A percentile compares a stretch with the other conserved stretches of the same genome.
phyloP scores from a whole-genome alignment of 352 stramenopile genomes.

The Discostella stelligera region DNA sequence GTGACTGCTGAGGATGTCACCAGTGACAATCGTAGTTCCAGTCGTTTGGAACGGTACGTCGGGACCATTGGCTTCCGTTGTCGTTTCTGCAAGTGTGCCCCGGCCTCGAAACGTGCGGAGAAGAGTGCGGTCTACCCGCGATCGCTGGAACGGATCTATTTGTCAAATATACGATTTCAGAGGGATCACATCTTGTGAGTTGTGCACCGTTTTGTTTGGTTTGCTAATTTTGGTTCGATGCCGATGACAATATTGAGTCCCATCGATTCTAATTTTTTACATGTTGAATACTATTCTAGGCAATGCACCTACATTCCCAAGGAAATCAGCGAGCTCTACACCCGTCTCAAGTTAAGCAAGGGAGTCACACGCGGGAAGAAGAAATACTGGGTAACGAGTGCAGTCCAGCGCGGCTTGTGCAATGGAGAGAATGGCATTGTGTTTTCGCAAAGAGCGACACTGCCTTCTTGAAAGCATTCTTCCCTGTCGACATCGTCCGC shows the following conservation, averaged over 20 bases:
- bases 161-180: slow-evolving; percentile 9
- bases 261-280: too few species aligned
- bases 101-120: not conserved
- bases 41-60: slow-evolving; percentile 3
- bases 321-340: slow-evolving; percentile 1
- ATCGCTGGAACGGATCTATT: slow-evolving; percentile 10
- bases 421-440: slow-evolving; percentile 5
- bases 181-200: slow-evolving; percentile 17
- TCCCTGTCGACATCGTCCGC: not conserved
- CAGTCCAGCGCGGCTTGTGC: slow-evolving; percentile 5
- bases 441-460: not conserved
- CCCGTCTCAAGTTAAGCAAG: slow-evolving; percentile 8
- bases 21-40: not conserved
- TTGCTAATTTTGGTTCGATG: not conserved
- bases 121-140: slow-evolving; percentile 14
- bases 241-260: not conserved
- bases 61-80: slow-evolving; percentile 15
- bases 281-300: not conserved
- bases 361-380: slow-evolving; percentile 11
- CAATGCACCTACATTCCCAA: slow-evolving; percentile 14
- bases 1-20: not conserved
- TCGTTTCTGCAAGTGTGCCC: slow-evolving; percentile 13
- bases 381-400: slow-evolving; percentile 12
- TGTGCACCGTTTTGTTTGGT: not conserved
- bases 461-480: not conserved